Base-by-base conservation (phyloP, 768 basidiomycete genomes). In the Podaxis sp. region DNA sequence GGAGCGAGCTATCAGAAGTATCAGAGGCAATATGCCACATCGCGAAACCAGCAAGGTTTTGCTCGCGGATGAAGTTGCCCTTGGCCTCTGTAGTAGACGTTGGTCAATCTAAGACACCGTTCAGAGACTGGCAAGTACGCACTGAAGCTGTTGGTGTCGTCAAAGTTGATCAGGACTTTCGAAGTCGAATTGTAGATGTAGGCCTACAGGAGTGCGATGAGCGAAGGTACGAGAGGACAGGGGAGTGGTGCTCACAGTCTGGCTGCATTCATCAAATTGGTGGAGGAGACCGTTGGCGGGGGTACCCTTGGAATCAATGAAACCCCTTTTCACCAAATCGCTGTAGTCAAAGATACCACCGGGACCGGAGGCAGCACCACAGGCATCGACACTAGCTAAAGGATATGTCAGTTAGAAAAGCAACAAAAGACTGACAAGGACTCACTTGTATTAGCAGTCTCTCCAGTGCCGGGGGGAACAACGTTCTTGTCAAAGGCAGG, bases 1-100 rank as follows among this genome's bases (percentile, higher is more conserved):
- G 69, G 29, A 90, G 79, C 40, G 85, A 81, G 29, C 40, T 52
- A 67, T 87, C 76, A 1, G 81, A 49, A n/a, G 71, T 79, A 70
- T 90, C 89, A 8, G 87, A 87, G 7, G 79, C 82, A 49, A 83
- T 77, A 66, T 88, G 77, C 86, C 87, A 90, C 76, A 88, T 82
- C 0, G 83, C 69, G 68, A 88, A 89, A 6, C 89, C 89, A 29
- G 69, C 73, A 6, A 90, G 73, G 3, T 78, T 76, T 5, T 71
- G 64, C 8, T 73, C 65, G 55, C 79, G 76, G 70, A 89, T 87
- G 67, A 79, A 89, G 1, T 70, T 52, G 17, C 87, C 87, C 71
- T 90, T 88, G 62, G 71, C 76, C 70, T 67, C 73, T 75, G 61
- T 51, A 51, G 47, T 36, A 47, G 54, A 46, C n/a, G 33, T 60